Evolutionary conservation across 345 rosid genomes (phyloP).

Genomic region (Anastatica hierochuntica): DNA sequence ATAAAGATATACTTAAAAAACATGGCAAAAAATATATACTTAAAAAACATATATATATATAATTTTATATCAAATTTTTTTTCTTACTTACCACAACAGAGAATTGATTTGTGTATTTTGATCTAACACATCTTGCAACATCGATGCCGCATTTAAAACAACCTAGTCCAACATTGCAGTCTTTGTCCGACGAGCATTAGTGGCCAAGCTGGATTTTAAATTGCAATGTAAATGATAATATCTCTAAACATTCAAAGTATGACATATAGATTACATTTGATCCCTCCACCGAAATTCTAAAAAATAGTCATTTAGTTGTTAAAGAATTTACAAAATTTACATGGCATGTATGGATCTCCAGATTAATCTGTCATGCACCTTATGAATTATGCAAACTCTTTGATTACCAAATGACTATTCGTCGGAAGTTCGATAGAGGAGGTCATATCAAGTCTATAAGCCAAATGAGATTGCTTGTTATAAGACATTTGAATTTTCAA

Average conservation of each 20-base stretch:
- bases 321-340: not conserved
- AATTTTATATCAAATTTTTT: too few species aligned
- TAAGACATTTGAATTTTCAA: too few species aligned
- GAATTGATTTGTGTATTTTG: conserved; percentile 32
- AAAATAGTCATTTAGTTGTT: not conserved
- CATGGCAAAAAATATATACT: too few species aligned
- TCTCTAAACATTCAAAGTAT: not conserved
- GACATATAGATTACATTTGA: not conserved
- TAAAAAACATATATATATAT: too few species aligned
- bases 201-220: conserved; percentile 16
- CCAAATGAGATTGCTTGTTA: too few species aligned
- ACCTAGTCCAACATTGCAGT: conserved; percentile 27
- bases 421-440: too few species aligned
- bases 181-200: conserved; percentile 27
- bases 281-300: too few species aligned
- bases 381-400: too few species aligned
- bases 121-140: conserved; percentile 34
- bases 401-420: too few species aligned
- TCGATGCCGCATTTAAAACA: conserved; percentile 27
- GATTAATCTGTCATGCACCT: too few species aligned
- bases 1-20: too few species aligned
- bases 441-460: too few species aligned
- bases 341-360: conserved; percentile 3
- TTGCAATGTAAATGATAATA: not conserved
- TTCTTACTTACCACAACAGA: conserved; percentile 23